phyloP scores from a whole-genome alignment of 352 stramenopile genomes.

The Phytopythium kandeliae region DNA sequence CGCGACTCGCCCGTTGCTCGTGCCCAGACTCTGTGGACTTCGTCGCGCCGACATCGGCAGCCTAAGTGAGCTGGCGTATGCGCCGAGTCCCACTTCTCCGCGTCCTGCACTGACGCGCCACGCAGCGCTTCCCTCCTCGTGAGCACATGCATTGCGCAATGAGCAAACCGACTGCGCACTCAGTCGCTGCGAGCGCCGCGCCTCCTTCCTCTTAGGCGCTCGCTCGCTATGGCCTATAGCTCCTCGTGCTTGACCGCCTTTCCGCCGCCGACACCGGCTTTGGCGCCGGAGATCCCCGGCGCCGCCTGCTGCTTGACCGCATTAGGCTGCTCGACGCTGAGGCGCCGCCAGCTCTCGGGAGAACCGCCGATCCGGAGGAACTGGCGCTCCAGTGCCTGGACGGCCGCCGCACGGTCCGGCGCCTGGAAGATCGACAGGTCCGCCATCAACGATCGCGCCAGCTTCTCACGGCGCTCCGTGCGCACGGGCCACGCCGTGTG shows the following conservation, averaged over 20 bases:
- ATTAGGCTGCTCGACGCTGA: not conserved
- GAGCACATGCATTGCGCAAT: too few relatives aligned
- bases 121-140: too few relatives aligned
- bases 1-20: too few relatives aligned
- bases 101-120: too few relatives aligned
- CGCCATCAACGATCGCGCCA: constrained; percentile 10
- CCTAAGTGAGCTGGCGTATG: constrained; percentile 3
- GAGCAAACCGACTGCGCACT: too few relatives aligned
- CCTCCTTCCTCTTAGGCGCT: not conserved
- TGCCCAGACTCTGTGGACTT: too few relatives aligned
- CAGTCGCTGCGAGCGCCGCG: too few relatives aligned
- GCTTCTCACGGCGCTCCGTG: constrained; percentile 28
- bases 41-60: not conserved
- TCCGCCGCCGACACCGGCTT: not conserved
- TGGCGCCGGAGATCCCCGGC: not conserved
- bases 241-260: not conserved
- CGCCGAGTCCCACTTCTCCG: not conserved
- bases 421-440: constrained; percentile 13
- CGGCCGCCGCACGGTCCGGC: constrained; percentile 19
- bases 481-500: constrained; percentile 40
- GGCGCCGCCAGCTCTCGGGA: constrained; percentile 1
- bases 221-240: not conserved
- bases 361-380: constrained; percentile 30
- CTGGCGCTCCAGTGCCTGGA: constrained; percentile 27
- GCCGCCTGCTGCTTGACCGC: not conserved